Percentiles rank a stretch among this genome's conserved stretches.
Conservation (phyloP, 495 filamentous ascomycete genomes). For the Chlorociboria aeruginascens region DNA sequence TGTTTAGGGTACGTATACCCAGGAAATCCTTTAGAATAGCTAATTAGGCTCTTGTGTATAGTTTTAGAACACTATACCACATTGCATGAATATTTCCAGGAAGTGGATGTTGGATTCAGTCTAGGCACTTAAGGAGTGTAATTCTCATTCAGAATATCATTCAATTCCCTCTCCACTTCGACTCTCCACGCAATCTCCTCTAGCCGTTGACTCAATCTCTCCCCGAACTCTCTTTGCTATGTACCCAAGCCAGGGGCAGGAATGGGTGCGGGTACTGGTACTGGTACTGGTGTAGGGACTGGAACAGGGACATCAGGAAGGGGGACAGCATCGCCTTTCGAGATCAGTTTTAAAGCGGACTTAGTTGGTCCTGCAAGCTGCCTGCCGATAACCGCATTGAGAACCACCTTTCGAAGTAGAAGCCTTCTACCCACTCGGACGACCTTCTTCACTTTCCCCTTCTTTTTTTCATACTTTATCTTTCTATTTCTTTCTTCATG, state of each 20-base stretch:
- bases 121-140: neutral
- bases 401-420: neutral
- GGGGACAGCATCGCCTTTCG: slow-evolving; percentile 1
- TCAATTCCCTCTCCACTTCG: slow-evolving; percentile 3
- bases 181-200: slow-evolving; percentile 7
- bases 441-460: neutral
- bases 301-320: neutral
- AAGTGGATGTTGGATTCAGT: neutral
- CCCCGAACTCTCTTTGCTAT: slow-evolving; percentile 11
- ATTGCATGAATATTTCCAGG: neutral
- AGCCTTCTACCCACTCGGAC: neutral
- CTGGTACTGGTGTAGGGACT: neutral
- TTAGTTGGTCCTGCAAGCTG: slow-evolving; percentile 13
- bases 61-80: neutral
- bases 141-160: slow-evolving; percentile 2
- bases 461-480: neutral
- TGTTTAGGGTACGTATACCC: neutral
- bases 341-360: slow-evolving; percentile 4
- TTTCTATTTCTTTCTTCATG: neutral
- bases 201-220: slow-evolving; percentile 4
- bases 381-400: neutral
- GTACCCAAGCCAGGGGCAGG: neutral
- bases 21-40: neutral
- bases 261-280: neutral
- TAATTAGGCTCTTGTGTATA: neutral